Evolutionary conservation across 805 yeast genomes (phyloP).

Genomic region (Cyberlindnera maritima): DNA sequence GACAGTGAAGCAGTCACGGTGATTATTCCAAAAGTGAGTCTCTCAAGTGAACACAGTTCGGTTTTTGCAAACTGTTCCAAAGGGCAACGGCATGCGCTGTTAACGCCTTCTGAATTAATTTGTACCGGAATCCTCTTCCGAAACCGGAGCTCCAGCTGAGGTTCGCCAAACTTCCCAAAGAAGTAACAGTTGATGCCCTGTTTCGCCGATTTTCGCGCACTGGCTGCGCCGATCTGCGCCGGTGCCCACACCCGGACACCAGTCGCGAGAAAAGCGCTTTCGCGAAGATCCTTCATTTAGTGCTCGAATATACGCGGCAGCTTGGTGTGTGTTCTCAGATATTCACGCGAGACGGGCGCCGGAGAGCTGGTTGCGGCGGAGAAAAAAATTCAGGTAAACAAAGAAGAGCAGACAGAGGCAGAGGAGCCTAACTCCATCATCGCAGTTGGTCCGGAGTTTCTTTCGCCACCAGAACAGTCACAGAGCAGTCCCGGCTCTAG

Average conservation of each 20-base stretch:
- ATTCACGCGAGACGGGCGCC: constrained; percentile 15
- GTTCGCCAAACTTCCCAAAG: not conserved
- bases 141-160: too few relatives aligned
- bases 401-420: constrained; percentile 1
- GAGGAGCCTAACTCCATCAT: not conserved
- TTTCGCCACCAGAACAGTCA: too few relatives aligned
- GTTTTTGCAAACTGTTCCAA: not conserved
- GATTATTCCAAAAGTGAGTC: not conserved
- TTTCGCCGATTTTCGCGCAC: not conserved
- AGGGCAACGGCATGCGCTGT: not conserved
- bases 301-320: constrained; percentile 9
- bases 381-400: constrained; percentile 13
- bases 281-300: not conserved
- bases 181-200: not conserved
- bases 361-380: not conserved
- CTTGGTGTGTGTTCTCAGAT: constrained; percentile 5
- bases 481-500: too few relatives aligned
- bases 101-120: not conserved
- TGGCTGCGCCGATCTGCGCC: not conserved
- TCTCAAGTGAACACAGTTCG: too few relatives aligned
- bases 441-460: too few relatives aligned
- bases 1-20: not conserved
- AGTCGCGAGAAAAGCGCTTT: not conserved
- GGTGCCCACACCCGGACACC: constrained; percentile 11
- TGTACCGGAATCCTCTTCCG: not conserved